Evolutionary conservation across 768 basidiomycete species (phyloP).

Genomic region (Mrakia gelida): DNA sequence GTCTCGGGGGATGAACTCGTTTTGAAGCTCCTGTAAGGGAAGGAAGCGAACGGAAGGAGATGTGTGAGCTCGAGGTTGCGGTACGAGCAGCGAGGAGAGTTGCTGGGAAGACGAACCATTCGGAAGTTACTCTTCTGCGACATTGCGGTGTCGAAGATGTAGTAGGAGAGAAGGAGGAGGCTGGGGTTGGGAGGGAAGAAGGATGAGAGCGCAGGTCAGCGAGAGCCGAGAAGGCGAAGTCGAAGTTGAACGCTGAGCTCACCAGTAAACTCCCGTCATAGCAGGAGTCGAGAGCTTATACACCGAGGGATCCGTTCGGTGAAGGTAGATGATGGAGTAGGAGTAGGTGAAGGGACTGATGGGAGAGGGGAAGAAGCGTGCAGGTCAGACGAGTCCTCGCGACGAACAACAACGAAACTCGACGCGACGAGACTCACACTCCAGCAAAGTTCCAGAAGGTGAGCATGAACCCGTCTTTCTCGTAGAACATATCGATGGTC

Average conservation of each 20-base stretch:
- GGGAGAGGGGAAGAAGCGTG: background rate
- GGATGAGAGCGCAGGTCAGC: background rate
- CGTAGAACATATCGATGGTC: conserved; percentile 99
- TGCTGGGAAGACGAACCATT: conserved; percentile 54
- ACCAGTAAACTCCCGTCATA: conserved; percentile 67
- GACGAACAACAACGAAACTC: background rate
- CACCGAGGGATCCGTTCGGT: conserved; percentile 78
- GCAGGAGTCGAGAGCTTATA: conserved; percentile 79
- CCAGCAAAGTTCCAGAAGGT: conserved; percentile 98
- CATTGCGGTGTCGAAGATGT: conserved; percentile 89
- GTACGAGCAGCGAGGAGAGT: no score
- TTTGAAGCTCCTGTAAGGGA: conserved; percentile 65
- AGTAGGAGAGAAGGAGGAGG: background rate
- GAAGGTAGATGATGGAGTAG: conserved; percentile 97
- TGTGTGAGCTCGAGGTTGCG: no score
- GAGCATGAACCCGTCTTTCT: conserved; percentile 92
- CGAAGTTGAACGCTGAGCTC: conserved; percentile 65
- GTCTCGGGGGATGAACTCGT: conserved; percentile 74
- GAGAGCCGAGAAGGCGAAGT: conserved; percentile 39
- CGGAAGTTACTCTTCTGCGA: conserved; percentile 62
- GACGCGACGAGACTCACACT: conserved; percentile 45
- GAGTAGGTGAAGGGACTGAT: conserved; percentile 65
- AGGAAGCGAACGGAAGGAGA: no score
- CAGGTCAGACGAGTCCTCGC: background rate
- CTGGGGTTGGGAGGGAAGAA: conserved; percentile 3